These are phyloP conservation scores for Suillus subaureus DNA, from an alignment of 768 basidiomycete genomes.

Conservation along the genomic window DNA sequence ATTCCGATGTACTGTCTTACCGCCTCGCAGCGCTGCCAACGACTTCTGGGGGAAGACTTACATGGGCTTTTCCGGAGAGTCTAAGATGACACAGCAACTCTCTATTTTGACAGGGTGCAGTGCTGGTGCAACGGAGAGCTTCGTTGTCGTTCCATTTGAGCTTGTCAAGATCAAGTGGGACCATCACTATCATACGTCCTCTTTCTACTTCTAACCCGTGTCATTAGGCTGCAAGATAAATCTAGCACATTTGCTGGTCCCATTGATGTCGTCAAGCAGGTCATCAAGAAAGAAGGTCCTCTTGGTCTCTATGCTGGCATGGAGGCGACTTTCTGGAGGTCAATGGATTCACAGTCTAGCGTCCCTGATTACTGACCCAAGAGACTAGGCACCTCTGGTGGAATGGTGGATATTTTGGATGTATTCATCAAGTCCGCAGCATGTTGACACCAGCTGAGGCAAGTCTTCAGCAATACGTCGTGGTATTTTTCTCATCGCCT, in stretches of 20 bases:
- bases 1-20: conserved; percentile 7
- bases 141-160: conserved; percentile 96
- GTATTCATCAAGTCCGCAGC: conserved; percentile 82
- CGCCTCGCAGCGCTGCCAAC: conserved; percentile 66
- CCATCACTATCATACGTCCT: conserved; percentile 22
- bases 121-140: conserved; percentile 94
- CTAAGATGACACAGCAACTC: conserved; percentile 87
- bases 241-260: conserved; percentile 88
- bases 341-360: conserved; percentile 1
- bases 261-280: conserved; percentile 83
- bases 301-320: conserved; percentile 92
- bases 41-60: conserved; percentile 95
- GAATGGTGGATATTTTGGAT: conserved; percentile 96
- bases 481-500: conserved; percentile 1
- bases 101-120: conserved; percentile 89
- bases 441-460: conserved; percentile 88
- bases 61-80: conserved; percentile 59
- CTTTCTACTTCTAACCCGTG: conserved; percentile 7
- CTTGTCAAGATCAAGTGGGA: conserved; percentile 81
- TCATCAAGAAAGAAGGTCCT: conserved; percentile 75
- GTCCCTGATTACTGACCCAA: conserved; percentile 3
- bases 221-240: conserved; percentile 84
- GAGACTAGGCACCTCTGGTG: conserved; percentile 73
- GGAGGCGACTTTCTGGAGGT: conserved; percentile 99
- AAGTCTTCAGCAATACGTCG: conserved; percentile 18